Evolutionary conservation across 495 filamentous ascomycete genomes (phyloP), one percentile per base, ranked within the genome.

Genomic region (Talaromyces nanjingensis): DNA sequence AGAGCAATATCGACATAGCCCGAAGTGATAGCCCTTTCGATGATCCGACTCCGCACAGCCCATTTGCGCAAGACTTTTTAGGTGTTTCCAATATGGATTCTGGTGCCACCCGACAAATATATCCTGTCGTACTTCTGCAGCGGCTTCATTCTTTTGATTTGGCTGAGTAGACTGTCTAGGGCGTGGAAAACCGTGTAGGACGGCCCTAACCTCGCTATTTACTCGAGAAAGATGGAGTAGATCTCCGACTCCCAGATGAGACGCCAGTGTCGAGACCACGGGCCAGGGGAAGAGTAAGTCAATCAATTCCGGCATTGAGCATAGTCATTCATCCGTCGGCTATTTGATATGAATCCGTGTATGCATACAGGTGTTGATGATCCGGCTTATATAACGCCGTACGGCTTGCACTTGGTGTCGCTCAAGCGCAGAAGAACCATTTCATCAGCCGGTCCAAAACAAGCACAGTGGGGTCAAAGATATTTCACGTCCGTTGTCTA

Each of bases 1-100:
- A n/a, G 67, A 69, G 54, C 70, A 72, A 53, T 66, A 61, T 9
- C 66, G 67, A 42, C 70, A 72, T 47, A 66, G 54, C 24, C 63
- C 53, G 22, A 64, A 52, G 11, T 60, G 67, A 20, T 37, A 34
- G 5, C 65, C 70, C 62, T 62, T 56, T 7, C 62, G 67, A 60
- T 72, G 70, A 2, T 63, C 53, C 6, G 34, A 39, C 53, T 71
- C 70, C 1, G 62, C 63, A 60, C 69, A 72, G 8, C 29, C 25
- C 20, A 69, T 45, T 8, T 42, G 61, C 20, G 67, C 65, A 58
- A 60, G 62, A 8, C 53, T 31, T 62, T 72, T 72, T 27, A 72
- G 42, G 49, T 66, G 55, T 55, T 59, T 60, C 70, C 70, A 72
- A 45, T 68, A 62, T 0, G 42, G 12, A 16, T 62, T 72, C 34